Conservation (phyloP, 495 filamentous ascomycete genomes). For the Venustampulla echinocandica region DNA sequence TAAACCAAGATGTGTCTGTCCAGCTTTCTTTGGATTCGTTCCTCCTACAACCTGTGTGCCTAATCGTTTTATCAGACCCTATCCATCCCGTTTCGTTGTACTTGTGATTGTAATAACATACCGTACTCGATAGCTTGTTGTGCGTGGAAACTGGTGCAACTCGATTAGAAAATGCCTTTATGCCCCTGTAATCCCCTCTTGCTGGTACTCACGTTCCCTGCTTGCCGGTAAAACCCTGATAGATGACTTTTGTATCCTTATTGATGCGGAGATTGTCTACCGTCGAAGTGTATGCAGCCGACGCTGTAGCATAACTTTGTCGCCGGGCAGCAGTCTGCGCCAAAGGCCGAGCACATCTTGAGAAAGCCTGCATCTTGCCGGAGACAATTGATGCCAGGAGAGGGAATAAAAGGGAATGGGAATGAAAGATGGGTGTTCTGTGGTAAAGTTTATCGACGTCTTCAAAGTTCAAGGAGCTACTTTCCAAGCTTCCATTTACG, state of each 20-base stretch:
- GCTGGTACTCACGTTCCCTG: slow-evolving; percentile 82
- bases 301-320: slow-evolving; percentile 28
- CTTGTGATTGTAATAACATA: slow-evolving; percentile 35
- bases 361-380: slow-evolving; percentile 28
- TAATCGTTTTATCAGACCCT: slow-evolving; percentile 28
- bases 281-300: slow-evolving; percentile 67
- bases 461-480: not conserved
- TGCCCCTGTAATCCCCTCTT: not conserved
- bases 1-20: slow-evolving; percentile 75
- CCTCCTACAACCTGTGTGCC: slow-evolving; percentile 96
- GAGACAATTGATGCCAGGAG: slow-evolving; percentile 27
- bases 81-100: slow-evolving; percentile 18
- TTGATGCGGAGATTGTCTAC: slow-evolving; percentile 89
- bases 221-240: slow-evolving; percentile 96
- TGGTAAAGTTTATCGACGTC: slow-evolving; percentile 5
- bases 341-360: slow-evolving; percentile 20
- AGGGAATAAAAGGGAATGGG: slow-evolving; percentile 1
- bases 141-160: slow-evolving; percentile 73
- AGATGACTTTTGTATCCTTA: slow-evolving; percentile 84
- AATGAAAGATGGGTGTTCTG: slow-evolving; percentile 5
- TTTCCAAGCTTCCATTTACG: slow-evolving; percentile 2
- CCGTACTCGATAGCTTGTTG: slow-evolving; percentile 97
- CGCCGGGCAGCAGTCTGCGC: slow-evolving; percentile 20
- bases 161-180: slow-evolving; percentile 12
- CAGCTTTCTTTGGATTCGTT: slow-evolving; percentile 98